Percentiles rank a stretch among this genome's conserved stretches.
phyloP scores from a whole-genome alignment of 1,284 basidiomycete species.

The Irpex lacteus region DNA sequence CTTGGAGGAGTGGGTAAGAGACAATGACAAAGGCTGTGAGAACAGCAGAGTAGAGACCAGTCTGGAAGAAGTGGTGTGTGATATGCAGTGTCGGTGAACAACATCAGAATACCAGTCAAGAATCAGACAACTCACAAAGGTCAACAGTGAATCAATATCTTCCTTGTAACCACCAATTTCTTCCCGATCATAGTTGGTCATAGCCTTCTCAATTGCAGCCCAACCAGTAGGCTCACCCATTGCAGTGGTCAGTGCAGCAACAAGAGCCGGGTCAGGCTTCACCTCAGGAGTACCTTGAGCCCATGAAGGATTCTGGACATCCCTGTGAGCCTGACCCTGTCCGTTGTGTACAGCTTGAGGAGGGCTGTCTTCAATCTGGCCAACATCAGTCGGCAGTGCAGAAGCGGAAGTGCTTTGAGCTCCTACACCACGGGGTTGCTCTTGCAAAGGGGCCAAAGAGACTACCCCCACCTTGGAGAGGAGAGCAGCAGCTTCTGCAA shows the following conservation, averaged over 20 bases:
- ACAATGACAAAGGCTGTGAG: slow-evolving; percentile 15
- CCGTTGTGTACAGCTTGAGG: too few species aligned
- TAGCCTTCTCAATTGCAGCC: neutral
- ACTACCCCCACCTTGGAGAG: too few species aligned
- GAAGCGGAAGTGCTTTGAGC: neutral
- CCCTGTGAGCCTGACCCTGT: neutral
- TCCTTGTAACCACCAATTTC: neutral
- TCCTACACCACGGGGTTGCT: too few species aligned
- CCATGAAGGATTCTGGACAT: neutral
- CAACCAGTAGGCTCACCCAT: neutral
- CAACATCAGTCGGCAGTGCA: neutral
- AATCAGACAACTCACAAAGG: neutral
- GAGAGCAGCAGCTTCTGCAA: too few species aligned
- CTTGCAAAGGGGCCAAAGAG: too few species aligned
- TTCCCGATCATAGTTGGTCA: neutral
- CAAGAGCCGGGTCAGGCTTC: neutral
- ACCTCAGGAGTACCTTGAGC: neutral
- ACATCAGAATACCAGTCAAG: neutral
- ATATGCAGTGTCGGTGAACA: too few species aligned
- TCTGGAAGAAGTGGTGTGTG: neutral
- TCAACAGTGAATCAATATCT: neutral
- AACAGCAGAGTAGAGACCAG: slow-evolving; percentile 16
- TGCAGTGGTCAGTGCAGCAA: neutral
- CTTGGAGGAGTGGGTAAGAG: slow-evolving; percentile 8
- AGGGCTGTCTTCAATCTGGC: neutral